Evolutionary conservation across 164 flowering plant species (phyloP).

Genomic region (Houttuynia cordata): DNA sequence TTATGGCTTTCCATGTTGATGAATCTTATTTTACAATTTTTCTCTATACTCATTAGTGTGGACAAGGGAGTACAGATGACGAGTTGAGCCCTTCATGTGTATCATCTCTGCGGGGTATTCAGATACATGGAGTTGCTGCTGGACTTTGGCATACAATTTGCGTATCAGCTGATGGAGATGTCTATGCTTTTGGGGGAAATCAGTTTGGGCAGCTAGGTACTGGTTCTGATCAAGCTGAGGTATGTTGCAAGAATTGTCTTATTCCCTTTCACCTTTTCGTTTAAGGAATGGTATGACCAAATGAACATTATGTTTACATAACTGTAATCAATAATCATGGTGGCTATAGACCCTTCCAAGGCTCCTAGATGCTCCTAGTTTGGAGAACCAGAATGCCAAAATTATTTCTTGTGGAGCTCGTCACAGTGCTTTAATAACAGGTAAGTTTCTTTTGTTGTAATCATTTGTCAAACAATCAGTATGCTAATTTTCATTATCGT

Average conservation of each 20-base stretch:
- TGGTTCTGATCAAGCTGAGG: constrained; percentile 95
- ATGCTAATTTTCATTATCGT: too few species aligned
- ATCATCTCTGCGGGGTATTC: constrained; percentile 73
- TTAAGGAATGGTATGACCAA: background rate
- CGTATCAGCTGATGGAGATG: constrained; percentile 77
- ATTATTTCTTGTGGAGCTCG: constrained; percentile 76
- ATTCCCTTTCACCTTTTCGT: background rate
- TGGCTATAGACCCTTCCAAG: constrained; percentile 37
- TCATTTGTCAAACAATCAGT: too few species aligned
- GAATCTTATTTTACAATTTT: background rate
- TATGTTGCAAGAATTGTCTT: constrained; percentile 14
- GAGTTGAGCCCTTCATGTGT: constrained; percentile 82
- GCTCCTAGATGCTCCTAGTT: constrained; percentile 56
- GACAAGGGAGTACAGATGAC: constrained; percentile 96
- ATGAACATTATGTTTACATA: background rate
- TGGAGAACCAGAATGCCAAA: constrained; percentile 49
- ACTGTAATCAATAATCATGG: background rate
- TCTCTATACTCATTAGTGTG: constrained; percentile 48
- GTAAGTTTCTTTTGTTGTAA: constrained; percentile 14
- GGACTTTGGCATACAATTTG: constrained; percentile 98
- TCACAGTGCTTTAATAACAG: constrained; percentile 64
- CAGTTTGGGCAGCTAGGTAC: constrained; percentile 99
- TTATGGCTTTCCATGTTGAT: constrained; percentile 8
- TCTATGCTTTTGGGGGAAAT: constrained; percentile 93
- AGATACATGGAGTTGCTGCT: constrained; percentile 58